phyloP scores from a whole-genome alignment of 495 filamentous ascomycete genomes.

The Hypoxylon lienhwacheense region DNA sequence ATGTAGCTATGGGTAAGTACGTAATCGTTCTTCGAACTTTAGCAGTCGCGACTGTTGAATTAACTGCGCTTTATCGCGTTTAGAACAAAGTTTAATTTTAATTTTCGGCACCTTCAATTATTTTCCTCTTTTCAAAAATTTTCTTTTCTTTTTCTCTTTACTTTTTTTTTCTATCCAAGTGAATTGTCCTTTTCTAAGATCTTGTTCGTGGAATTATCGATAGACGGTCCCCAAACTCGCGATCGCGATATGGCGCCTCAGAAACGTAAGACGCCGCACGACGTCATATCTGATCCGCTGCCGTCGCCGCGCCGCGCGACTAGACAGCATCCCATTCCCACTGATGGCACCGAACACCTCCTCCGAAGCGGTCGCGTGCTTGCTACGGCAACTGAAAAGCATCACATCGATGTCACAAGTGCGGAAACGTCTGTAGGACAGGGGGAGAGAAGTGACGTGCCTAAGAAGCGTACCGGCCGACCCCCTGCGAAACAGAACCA shows the following conservation, averaged over 20 bases:
- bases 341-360: constrained; percentile 37
- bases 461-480: neutral
- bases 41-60: neutral
- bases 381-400: constrained; percentile 17
- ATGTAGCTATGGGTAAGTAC: no score
- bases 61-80: no score
- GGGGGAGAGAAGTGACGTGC: constrained; percentile 9
- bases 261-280: constrained; percentile 47
- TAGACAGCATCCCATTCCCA: constrained; percentile 43
- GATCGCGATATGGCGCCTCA: constrained; percentile 41
- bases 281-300: constrained; percentile 23
- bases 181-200: no score
- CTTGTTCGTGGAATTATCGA: no score
- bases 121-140: neutral
- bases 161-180: no score
- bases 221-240: no score
- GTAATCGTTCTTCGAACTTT: constrained; percentile 3
- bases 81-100: no score
- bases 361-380: constrained; percentile 44
- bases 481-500: constrained; percentile 16
- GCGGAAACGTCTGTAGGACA: neutral
- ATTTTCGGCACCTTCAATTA: neutral
- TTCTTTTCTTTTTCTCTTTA: neutral
- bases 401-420: neutral
- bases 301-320: constrained; percentile 48